Evolutionary conservation across 805 yeast genomes (phyloP).

Genomic region (Hagleromyces aurorensis): DNA sequence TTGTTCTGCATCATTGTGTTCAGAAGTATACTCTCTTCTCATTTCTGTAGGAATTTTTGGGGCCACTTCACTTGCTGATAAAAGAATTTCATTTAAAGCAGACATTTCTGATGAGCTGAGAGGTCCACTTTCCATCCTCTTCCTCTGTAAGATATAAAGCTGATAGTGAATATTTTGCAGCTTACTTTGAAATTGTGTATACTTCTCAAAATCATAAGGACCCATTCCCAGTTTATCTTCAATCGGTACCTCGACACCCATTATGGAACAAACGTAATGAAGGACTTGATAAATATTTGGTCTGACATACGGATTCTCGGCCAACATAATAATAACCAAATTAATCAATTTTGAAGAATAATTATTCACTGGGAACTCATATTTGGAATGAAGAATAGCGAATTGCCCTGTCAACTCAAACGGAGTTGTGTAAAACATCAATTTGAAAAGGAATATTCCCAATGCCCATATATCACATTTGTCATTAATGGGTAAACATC

Average conservation of each 20-base stretch:
- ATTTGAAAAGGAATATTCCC: conserved; percentile 83
- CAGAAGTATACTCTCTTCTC: conserved; percentile 6
- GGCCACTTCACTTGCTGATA: conserved; percentile 24
- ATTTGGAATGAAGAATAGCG: conserved; percentile 79
- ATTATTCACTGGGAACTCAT: conserved; percentile 67
- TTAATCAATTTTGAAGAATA: conserved; percentile 68
- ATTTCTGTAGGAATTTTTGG: conserved; percentile 24
- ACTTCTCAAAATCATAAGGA: conserved; percentile 50
- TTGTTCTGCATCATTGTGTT: conserved; percentile 1
- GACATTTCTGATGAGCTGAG: conserved; percentile 10
- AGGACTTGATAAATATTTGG: conserved; percentile 84
- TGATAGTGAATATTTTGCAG: conserved; percentile 23
- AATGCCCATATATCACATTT: conserved; percentile 95
- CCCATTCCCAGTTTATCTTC: conserved; percentile 38
- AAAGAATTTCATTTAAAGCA: conserved; percentile 20
- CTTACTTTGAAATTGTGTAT: conserved; percentile 40
- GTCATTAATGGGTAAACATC: conserved; percentile 80
- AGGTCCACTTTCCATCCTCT: conserved; percentile 12
- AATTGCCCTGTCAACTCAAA: conserved; percentile 79
- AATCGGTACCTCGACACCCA: conserved; percentile 47
- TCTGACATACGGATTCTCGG: conserved; percentile 72
- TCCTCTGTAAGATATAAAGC: conserved; percentile 23
- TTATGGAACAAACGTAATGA: conserved; percentile 51
- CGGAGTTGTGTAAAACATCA: conserved; percentile 91
- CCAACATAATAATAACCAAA: conserved; percentile 69